Base-by-base conservation (phyloP, 805 yeast species). In the Saccharomyces paradoxus region DNA sequence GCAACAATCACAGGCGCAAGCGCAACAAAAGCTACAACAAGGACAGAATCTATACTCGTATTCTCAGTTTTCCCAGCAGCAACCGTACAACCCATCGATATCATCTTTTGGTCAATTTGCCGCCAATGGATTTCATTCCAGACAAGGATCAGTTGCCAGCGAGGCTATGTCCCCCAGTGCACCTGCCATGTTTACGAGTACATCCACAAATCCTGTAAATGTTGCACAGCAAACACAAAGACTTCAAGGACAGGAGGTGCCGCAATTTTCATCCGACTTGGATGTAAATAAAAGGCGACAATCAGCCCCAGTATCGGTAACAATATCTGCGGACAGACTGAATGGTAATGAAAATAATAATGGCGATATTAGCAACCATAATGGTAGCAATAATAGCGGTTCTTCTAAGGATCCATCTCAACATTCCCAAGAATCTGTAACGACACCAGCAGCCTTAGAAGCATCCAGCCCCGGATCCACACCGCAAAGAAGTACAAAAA, bases 141-240 rank as follows among this genome's bases (percentile, higher is more conserved):
- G 71, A 41, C 61, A 62, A n/a, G 64, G 65, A 14, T 66, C 70
- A 2, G 59, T 65, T 5, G 63, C 61, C 2, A 66, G 70, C 53
- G 70, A 65, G 21, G 65, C 64, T 7, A 59, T 66, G 65, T 67
- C 71, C 3, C 68, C 70, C 9, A 62, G 63, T 50, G 61, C 66
- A 4, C 55, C 66, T 3, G 50, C 55, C 1, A 49, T 56, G 17
- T 56, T 51, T 49, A 60, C 53, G 32, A 48, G 50, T 32, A 32
- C 46, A 22, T 29, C 56, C 4, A 47, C 55, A 53, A 48, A 52
- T 10, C 50, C 44, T 8, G 30, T 47, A 10, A 52, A 55, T 29
- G 22, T 9, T 21, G 44, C 17, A 37, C 44, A 37, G 44, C 44
- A 37, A 17, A 21, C 44, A 17, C 44, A n/a, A 37, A 17, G 24